Evolutionary conservation across 768 basidiomycete species (phyloP).

Genomic region (Hysterangium stoloniferum): DNA sequence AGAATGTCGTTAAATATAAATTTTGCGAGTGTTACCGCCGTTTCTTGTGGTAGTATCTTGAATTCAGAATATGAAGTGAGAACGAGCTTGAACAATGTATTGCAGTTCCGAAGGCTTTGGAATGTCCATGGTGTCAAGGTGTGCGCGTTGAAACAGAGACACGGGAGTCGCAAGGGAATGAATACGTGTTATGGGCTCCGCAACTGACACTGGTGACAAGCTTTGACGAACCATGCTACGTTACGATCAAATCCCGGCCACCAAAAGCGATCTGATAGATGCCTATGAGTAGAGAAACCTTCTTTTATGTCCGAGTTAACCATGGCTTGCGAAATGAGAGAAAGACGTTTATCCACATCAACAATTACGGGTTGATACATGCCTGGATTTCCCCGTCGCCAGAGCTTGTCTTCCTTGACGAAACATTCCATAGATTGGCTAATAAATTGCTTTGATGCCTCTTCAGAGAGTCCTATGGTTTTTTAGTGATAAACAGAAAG

Average conservation of each 20-base stretch:
- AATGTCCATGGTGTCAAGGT: constrained; percentile 12
- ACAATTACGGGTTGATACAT: constrained; percentile 15
- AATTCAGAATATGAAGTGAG: constrained; percentile 18
- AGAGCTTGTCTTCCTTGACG: constrained; percentile 12
- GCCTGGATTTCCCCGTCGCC: constrained; percentile 9
- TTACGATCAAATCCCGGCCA: constrained; percentile 24
- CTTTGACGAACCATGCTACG: constrained; percentile 25
- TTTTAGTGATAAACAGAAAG: background rate
- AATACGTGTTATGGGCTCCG: constrained; percentile 16
- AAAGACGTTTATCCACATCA: background rate
- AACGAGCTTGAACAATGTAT: constrained; percentile 25
- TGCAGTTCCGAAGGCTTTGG: constrained; percentile 14
- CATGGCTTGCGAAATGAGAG: constrained; percentile 2
- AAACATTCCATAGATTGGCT: constrained; percentile 5
- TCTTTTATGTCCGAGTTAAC: constrained; percentile 16
- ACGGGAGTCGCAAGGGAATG: constrained; percentile 18
- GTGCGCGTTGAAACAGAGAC: too few relatives aligned
- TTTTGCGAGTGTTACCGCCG: too few relatives aligned
- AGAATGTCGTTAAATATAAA: too few relatives aligned
- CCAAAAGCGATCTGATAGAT: constrained; percentile 20
- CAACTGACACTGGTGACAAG: constrained; percentile 28
- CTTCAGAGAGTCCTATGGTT: background rate
- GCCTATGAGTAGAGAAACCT: background rate
- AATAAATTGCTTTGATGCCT: background rate
- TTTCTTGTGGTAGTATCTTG: constrained; percentile 19